Percentiles rank a stretch among this genome's conserved stretches.
phyloP scores from a whole-genome alignment of 495 filamentous ascomycete genomes.

The Penicillium paxilli region DNA sequence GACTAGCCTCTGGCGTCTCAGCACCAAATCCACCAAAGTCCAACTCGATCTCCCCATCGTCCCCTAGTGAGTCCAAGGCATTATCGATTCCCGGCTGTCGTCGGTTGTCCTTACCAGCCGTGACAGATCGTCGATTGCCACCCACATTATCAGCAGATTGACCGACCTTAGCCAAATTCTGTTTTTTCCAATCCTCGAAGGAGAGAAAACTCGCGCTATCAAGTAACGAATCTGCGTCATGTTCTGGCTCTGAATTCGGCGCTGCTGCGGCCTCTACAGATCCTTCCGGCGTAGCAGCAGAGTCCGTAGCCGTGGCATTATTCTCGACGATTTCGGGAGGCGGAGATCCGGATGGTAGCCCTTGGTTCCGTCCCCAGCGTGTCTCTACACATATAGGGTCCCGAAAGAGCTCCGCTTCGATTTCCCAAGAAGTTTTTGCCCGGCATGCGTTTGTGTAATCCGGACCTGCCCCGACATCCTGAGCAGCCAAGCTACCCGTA shows the following conservation, averaged over 20 bases:
- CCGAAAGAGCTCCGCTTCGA: constrained; percentile 19
- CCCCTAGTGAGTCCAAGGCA: constrained; percentile 73
- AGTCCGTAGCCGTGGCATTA: constrained; percentile 1
- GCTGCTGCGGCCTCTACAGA: constrained; percentile 5
- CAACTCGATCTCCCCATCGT: constrained; percentile 88
- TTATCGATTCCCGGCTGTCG: constrained; percentile 59
- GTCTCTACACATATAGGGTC: constrained; percentile 18
- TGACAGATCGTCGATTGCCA: constrained; percentile 36
- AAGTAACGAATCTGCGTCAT: constrained; percentile 67
- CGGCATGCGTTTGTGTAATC: constrained; percentile 19
- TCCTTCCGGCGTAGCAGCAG: not conserved
- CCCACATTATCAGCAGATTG: constrained; percentile 78
- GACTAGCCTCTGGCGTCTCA: constrained; percentile 37
- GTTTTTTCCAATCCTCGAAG: constrained; percentile 97
- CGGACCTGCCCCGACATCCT: constrained; percentile 3
- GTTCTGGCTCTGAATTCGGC: constrained; percentile 34
- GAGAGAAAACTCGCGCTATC: constrained; percentile 89
- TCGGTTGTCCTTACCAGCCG: constrained; percentile 39
- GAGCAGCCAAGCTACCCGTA: constrained; percentile 4
- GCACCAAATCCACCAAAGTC: constrained; percentile 75
- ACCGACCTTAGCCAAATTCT: constrained; percentile 83
- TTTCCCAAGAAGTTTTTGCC: constrained; percentile 14
- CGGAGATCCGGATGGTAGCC: not conserved
- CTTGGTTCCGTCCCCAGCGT: constrained; percentile 10
- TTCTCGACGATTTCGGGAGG: constrained; percentile 1